phyloP scores from a whole-genome alignment of 495 filamentous ascomycete genomes.

The Talaromyces nanjingensis region DNA sequence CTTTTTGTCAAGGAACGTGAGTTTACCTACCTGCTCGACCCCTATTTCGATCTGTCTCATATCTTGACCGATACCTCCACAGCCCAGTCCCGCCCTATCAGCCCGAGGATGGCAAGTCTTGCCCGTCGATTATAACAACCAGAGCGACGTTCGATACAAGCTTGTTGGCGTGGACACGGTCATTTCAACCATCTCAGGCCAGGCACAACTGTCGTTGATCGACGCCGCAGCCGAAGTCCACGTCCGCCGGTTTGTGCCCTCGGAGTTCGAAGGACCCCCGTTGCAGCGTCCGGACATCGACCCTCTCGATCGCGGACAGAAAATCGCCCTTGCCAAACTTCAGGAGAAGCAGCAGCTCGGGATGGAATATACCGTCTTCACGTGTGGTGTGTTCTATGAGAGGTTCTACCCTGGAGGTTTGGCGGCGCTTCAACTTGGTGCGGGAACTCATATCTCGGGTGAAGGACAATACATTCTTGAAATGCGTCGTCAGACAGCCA shows the following conservation, averaged over 20 bases:
- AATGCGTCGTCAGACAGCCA: constrained; percentile 46
- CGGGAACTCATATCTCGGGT: constrained; percentile 33
- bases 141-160: constrained; percentile 49
- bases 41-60: neutral
- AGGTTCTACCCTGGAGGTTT: constrained; percentile 62
- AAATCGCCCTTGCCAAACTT: constrained; percentile 48
- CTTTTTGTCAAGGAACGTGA: constrained; percentile 58
- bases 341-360: constrained; percentile 36
- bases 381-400: constrained; percentile 72
- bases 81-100: constrained; percentile 26
- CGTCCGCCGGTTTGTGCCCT: constrained; percentile 66
- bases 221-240: constrained; percentile 57
- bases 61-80: constrained; percentile 12
- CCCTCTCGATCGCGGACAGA: constrained; percentile 48
- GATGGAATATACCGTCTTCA: constrained; percentile 60
- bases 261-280: constrained; percentile 62
- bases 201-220: constrained; percentile 62
- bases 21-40: constrained; percentile 8
- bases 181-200: constrained; percentile 64
- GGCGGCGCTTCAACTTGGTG: constrained; percentile 44
- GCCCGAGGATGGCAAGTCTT: constrained; percentile 49
- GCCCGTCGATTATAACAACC: constrained; percentile 55
- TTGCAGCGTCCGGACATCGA: constrained; percentile 25
- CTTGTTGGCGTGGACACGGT: constrained; percentile 65
- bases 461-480: constrained; percentile 62